Evolutionary conservation across 202 grass and related monocot genomes (phyloP), one percentile per base, ranked within the genome.

Genomic region (Thinopyrum obtusiflorum): DNA sequence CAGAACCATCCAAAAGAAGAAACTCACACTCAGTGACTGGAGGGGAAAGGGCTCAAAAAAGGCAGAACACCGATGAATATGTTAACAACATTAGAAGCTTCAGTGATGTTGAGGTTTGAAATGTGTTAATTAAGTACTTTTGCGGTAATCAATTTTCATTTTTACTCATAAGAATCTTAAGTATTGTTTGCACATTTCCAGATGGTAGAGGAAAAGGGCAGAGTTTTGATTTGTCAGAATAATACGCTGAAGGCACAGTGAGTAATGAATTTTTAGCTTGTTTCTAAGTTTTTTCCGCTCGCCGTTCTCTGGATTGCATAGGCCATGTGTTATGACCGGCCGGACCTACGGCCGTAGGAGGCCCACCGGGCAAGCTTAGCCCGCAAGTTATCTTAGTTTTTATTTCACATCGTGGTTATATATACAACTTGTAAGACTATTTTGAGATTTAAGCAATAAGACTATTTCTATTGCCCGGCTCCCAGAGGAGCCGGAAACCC

Each of bases 171-270:
- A 51, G 47, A 51, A 15, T 51, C 47, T 6, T 83, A 24, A 47
- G 59, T 55, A 61, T 51, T 65, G 53, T 70, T 78, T 7, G 7
- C 67, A 74, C 83, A 79, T 57, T 76, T 81, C 21, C 81, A 89
- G 83, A 73, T 57, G 65, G 29, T 21, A 55, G 60, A 80, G 44
- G 80, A 88, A 61, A 40, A 21, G 68, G 36, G 77, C 65, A 87
- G 66, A 78, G 14, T 23, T 24, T 51, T 85, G 61, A 23, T 85
- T 21, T 36, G 20, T 65, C 57, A 49, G 77, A 87, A 87, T 32
- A 88, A 79, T 49, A 77, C 76, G 61, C 85, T 88, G 33, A 83
- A 73, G 17, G 53, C 46, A 31, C 33, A 86, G 88, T 93, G 61
- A 86, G 88, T 88, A 83, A 42, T 79, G 11, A 20, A 26, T 13